Evolutionary conservation across 176 grass and related monocot species (phyloP), one percentile per base, ranked within the genome.

Genomic region (Paspalum notatum): DNA sequence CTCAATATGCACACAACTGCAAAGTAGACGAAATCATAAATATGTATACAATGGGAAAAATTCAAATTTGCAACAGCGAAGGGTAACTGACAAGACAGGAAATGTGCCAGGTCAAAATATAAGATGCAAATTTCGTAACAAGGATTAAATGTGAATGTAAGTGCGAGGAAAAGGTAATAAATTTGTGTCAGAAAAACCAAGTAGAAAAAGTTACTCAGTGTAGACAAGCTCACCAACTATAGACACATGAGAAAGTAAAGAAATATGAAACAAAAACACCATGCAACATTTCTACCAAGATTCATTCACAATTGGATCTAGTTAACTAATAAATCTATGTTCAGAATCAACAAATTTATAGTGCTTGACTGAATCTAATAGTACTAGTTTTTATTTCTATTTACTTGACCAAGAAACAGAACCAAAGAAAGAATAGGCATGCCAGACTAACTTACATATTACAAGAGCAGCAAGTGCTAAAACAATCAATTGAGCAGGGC

Each of bases 1-100:
- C 68, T 85, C 77, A 89, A 27, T 80, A 71, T 68, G 75, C 64
- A 85, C 41, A 71, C 11, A 48, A 81, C 87, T 89, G 87, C 63
- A 85, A 81, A 71, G 16, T 48, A 81, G 32, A 84, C 40, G 39
- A 48, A 75, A 80, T 17, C 6, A 2, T 80, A 68, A 88, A 27
- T 80, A 54, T 60, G 52, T 83, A 57, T 74, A 45, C 26, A 58
- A 61, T 13, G 11, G 21, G 9, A 14, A 20, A 60, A 71, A 21
- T 14, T 8, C 18, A 72, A 62, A 63, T 12, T 10, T 42, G 53
- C 12, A 76, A 46, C 10, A 72, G 46, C 62, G 7, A 80, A 61
- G 27, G 62, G 55, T 6, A 70, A 37, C 37, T 46, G 69, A 61
- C 14, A 71, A 62, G 63, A 17, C 37, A 45, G 39, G 38, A 62